These are phyloP conservation scores for Xeromyces bisporus DNA, from an alignment of 495 filamentous ascomycete genomes.

Conservation along the genomic window DNA sequence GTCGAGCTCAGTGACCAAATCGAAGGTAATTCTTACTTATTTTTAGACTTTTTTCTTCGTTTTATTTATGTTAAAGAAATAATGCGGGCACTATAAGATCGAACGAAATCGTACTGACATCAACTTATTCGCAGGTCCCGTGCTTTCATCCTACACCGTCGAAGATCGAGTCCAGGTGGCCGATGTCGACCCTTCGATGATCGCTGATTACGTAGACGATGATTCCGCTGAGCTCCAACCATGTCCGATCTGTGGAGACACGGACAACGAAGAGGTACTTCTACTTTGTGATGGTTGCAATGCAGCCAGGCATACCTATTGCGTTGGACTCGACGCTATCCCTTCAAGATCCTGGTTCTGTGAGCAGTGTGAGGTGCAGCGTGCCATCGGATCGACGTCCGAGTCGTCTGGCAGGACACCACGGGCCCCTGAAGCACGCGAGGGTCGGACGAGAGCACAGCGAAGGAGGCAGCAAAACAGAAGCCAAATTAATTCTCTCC, in stretches of 20 bases:
- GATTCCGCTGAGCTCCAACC: slow-evolving; percentile 43
- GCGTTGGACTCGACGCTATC: slow-evolving; percentile 58
- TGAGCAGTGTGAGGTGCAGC: slow-evolving; percentile 47
- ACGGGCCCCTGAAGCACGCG: slow-evolving; percentile 20
- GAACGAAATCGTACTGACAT: no score
- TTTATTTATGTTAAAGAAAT: no score
- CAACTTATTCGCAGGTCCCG: slow-evolving; percentile 40
- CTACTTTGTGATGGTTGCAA: slow-evolving; percentile 82
- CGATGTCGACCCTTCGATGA: slow-evolving; percentile 68
- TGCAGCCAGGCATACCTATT: slow-evolving; percentile 68
- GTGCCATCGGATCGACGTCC: slow-evolving; percentile 22
- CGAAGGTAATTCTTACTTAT: slow-evolving; percentile 70
- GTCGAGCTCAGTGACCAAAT: slow-evolving; percentile 65
- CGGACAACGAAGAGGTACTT: slow-evolving; percentile 61
- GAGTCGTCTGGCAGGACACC: slow-evolving; percentile 14
- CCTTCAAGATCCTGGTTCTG: slow-evolving; percentile 75
- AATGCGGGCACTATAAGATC: no score
- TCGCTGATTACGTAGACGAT: slow-evolving; percentile 56
- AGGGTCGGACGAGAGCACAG: slow-evolving; percentile 35
- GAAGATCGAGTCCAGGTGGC: slow-evolving; percentile 78
- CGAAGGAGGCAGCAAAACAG: slow-evolving; percentile 23
- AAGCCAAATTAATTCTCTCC: slow-evolving; percentile 29
- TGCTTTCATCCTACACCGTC: slow-evolving; percentile 67
- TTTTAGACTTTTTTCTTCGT: no score
- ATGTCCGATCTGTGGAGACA: slow-evolving; percentile 63